Base-by-base conservation (phyloP, 2,329 filamentous ascomycete genomes). In the Neobulgaria alba region DNA sequence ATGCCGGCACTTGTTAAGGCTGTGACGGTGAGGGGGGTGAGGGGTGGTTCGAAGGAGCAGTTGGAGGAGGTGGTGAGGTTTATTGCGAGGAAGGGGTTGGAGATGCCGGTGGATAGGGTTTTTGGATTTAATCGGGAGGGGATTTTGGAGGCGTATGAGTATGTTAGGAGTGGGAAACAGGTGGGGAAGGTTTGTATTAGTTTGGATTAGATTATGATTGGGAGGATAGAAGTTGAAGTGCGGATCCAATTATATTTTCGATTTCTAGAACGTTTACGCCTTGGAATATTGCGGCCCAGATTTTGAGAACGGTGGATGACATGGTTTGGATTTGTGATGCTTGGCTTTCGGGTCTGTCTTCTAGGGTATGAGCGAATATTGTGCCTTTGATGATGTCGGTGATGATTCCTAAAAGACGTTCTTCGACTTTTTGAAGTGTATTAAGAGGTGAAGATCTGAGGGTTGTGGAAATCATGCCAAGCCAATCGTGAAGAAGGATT, bases 301-400 rank as follows among this genome's bases (percentile, higher is more conserved):
- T 35, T 18, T 38, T 38, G 8, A 45, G 18, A 2, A 45, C 42
- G 3, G 31, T 36, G 1, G 38, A 35, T 15, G 23, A 7, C 23
- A 26, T 26, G 7, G 7, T 7, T 26, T 26, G 23, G 12, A 26
- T 26, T 7, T 12, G 23, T 7, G 7, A 7, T 12, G 23, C 23
- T 7, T 26, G 7, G 12, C 12, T 12, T 12, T 26, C 34, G 36
- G 7, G 38, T 17, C 18, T 29, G 34, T 20, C 39, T 45, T 18
- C 36, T 35, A 10, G 33, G 0, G 75, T 79, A 57, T 79, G 75
- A 51, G 78, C 73, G 9, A 79, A 61, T 67, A 79, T 75, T n/a
- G 69, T 67, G n/a, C 12, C 23, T 7, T 72, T 67, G 16, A 79
- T 64, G 52, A 69, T 74, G 68, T 32, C 77, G 61, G 3, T 78